These are phyloP conservation scores for Cercospora sojina DNA, from an alignment of 2,329 filamentous ascomycete species.

Conservation along the genomic window DNA sequence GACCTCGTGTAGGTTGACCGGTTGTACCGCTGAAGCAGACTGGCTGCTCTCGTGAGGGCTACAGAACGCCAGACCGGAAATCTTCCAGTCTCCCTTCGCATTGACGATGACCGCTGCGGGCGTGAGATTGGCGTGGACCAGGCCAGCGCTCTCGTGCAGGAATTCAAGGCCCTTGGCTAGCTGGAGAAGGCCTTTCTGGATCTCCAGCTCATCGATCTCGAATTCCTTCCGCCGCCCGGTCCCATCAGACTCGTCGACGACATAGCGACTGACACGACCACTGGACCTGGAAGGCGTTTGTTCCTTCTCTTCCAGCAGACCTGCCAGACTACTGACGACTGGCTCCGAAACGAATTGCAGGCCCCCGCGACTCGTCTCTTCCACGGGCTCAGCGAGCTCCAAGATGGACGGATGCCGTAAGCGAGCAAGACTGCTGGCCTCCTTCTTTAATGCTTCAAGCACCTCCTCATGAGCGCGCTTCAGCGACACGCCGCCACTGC, in stretches of 20 bases:
- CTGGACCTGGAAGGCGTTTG: constrained; percentile 66
- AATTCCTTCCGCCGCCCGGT: constrained; percentile 70
- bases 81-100: constrained; percentile 97
- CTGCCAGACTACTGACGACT: constrained; percentile 83
- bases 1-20: constrained; percentile 78
- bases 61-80: constrained; percentile 89
- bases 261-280: constrained; percentile 72
- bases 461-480: constrained; percentile 87
- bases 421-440: constrained; percentile 83
- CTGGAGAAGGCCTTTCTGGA: constrained; percentile 92
- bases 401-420: constrained; percentile 88
- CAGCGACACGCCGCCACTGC: constrained; percentile 65
- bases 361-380: constrained; percentile 87
- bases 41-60: constrained; percentile 75
- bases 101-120: constrained; percentile 94
- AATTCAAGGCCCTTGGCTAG: constrained; percentile 94
- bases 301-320: constrained; percentile 82
- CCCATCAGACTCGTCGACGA: constrained; percentile 76
- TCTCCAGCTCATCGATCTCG: constrained; percentile 94
- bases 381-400: constrained; percentile 90
- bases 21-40: constrained; percentile 64
- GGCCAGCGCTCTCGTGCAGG: constrained; percentile 86
- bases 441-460: constrained; percentile 84
- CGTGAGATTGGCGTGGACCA: constrained; percentile 92
- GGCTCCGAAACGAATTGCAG: constrained; percentile 94